Conservation (phyloP, 192 early-diverging fungal species). For the Chytriomyces sp. region DNA sequence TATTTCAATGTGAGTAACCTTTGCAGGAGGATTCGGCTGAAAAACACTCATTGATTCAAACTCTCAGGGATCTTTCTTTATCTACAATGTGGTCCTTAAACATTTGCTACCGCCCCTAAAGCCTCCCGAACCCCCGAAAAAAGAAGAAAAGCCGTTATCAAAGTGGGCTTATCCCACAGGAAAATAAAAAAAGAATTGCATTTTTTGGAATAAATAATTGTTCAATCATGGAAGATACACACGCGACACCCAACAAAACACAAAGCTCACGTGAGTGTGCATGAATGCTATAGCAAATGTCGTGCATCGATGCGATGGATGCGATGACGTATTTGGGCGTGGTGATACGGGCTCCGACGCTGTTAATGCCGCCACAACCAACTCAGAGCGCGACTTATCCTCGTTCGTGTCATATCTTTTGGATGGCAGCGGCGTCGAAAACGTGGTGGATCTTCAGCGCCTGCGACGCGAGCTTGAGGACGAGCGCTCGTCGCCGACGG, state of each 20-base stretch:
- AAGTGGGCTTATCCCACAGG: background rate
- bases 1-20: slow-evolving; percentile 7
- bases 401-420: slow-evolving; percentile 44
- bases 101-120: slow-evolving; percentile 10
- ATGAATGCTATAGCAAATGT: no score
- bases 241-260: no score
- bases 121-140: slow-evolving; percentile 8
- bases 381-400: slow-evolving; percentile 28
- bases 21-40: background rate
- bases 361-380: no score
- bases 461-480: slow-evolving; percentile 41
- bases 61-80: slow-evolving; percentile 16
- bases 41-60: background rate
- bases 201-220: no score
- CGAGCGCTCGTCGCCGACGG: slow-evolving; percentile 17
- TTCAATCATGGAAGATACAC: no score
- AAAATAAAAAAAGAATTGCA: no score
- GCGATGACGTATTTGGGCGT: no score
- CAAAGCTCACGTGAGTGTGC: no score
- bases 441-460: slow-evolving; percentile 39
- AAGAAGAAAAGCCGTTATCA: background rate
- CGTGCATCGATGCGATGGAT: no score
- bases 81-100: slow-evolving; percentile 15
- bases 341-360: no score
- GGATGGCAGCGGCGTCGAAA: slow-evolving; percentile 46